Evolutionary conservation across 2,329 filamentous ascomycete genomes (phyloP), one percentile per base, ranked within the genome.

Genomic region (Ophiostoma piceae): DNA sequence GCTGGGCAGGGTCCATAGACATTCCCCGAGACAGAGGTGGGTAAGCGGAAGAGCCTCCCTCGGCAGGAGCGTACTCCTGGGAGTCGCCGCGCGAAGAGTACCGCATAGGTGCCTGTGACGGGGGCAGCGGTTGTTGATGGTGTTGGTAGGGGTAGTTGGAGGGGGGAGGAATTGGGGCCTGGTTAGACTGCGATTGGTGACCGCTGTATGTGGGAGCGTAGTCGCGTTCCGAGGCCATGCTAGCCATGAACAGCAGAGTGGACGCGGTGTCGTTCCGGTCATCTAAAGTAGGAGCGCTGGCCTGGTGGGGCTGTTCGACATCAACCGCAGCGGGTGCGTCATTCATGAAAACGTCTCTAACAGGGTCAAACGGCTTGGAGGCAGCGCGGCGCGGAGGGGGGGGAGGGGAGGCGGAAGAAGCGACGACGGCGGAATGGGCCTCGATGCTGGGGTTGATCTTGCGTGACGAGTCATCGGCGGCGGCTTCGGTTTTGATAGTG

Each of bases 321-420:
- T 68, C 66, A 12, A 54, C 43, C 19, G 29, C 22, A 26, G 47
- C 22, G 7, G 79, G 71, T 12, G 64, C 72, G 11, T 77, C 74
- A 57, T 72, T 69, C 69, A 71, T 66, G 68, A 82, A 81, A 6
- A 82, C 78, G 68, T 83, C 80, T 62, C 81, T 75, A 32, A 83
- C 80, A 1, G 81, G 80, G 72, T 83, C 81, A 71, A 82, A 83
- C 0, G 80, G 80, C 32, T 79, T 77, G 12, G 80, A 79, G n/a
- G 70, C 73, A 16, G 71, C 74, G 5, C 70, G 69, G 1, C 71
- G 71, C 0, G 68, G 67, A 5, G 64, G 51, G 5, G 71, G 54
- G 4, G 66, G 16, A 2, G 47, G 29, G 0, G 69, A 19, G 41
- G 67, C 39, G 47, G 32, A 71, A 37, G 43, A 37, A 22, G 57